phyloP scores from a whole-genome alignment of 164 flowering plant genomes.

The Vitis rupestris region DNA sequence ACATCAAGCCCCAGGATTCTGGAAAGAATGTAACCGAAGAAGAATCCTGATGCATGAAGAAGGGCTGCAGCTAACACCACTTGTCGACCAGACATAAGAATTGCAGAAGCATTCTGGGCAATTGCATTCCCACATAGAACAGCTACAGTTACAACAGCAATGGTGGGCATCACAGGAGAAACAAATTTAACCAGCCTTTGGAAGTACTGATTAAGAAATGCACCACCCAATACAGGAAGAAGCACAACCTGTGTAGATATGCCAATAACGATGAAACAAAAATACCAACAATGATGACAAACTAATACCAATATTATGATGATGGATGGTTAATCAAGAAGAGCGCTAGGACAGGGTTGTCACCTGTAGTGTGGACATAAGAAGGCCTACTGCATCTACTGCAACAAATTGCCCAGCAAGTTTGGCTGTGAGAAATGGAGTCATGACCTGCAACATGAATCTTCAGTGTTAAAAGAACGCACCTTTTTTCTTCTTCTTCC shows the following conservation, averaged over 20 bases:
- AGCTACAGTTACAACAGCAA: conserved; percentile 80
- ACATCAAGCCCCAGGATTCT: conserved; percentile 66
- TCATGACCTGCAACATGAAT: conserved; percentile 64
- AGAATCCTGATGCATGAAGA: conserved; percentile 82
- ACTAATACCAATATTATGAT: background rate
- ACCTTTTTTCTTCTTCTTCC: background rate
- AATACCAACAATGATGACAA: background rate
- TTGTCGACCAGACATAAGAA: conserved; percentile 73
- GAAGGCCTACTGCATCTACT: conserved; percentile 77
- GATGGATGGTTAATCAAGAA: background rate
- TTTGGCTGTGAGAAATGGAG: conserved; percentile 84
- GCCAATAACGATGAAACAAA: too few species aligned
- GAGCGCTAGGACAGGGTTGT: background rate
- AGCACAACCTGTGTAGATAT: conserved; percentile 65
- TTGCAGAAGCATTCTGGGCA: conserved; percentile 77
- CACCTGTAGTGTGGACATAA: conserved; percentile 80
- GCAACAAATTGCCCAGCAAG: conserved; percentile 93
- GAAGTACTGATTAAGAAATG: conserved; percentile 78
- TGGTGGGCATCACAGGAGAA: conserved; percentile 81
- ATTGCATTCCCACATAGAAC: conserved; percentile 83
- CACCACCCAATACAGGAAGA: conserved; percentile 80
- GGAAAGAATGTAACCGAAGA: conserved; percentile 75
- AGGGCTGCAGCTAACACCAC: conserved; percentile 60
- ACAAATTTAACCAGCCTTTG: conserved; percentile 61
- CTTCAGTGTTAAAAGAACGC: background rate